Evolutionary conservation across 352 stramenopile species (phyloP).

Genomic region (Pythium pectinolyticum): DNA sequence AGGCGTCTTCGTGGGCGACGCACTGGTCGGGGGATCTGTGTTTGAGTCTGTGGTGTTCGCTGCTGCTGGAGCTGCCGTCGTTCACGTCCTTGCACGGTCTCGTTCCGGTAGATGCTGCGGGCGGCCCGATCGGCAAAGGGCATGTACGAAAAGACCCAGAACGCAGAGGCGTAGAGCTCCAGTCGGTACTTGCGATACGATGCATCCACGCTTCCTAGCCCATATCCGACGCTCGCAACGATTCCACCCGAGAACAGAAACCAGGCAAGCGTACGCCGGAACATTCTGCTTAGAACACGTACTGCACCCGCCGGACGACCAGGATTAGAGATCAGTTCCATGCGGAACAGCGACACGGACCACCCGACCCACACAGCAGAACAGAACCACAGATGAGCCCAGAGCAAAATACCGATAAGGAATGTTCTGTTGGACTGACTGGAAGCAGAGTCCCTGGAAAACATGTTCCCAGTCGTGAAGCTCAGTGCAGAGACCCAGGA

Average conservation of each 20-base stretch:
- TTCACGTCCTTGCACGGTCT: constrained; percentile 7
- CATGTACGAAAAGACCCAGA: constrained; percentile 7
- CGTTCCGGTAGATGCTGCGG: constrained; percentile 5
- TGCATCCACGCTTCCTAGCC: background rate
- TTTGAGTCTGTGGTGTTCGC: too few relatives aligned
- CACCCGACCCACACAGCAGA: background rate
- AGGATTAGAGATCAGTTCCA: background rate
- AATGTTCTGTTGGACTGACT: constrained; percentile 4
- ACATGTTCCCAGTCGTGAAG: constrained; percentile 21
- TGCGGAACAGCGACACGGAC: constrained; percentile 3
- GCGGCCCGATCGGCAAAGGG: constrained; percentile 5
- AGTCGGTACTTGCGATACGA: constrained; percentile 3
- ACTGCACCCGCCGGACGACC: background rate
- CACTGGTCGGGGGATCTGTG: background rate
- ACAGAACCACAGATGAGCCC: constrained; percentile 14
- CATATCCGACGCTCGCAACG: background rate
- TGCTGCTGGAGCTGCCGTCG: background rate
- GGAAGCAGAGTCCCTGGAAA: background rate
- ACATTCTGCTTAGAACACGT: background rate
- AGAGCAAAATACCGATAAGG: constrained; percentile 8
- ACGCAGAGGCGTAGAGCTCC: constrained; percentile 11
- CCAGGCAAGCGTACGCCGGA: background rate
- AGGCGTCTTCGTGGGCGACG: background rate
- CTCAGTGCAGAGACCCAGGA: constrained; percentile 15
- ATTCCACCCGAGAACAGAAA: background rate